Evolutionary conservation across 176 grass and related monocot species (phyloP).

Genomic region (Carex kokanica): DNA sequence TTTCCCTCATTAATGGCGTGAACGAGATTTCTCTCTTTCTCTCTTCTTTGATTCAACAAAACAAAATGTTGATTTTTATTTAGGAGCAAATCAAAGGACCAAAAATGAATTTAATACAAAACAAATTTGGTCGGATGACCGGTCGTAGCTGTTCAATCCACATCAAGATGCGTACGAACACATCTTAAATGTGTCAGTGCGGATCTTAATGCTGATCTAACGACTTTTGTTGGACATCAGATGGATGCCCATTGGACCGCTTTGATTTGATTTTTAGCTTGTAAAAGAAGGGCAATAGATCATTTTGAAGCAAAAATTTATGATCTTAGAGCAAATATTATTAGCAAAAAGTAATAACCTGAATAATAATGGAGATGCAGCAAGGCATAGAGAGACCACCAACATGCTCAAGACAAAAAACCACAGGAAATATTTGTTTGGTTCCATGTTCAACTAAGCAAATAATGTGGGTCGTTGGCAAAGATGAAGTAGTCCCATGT

Average conservation of each 20-base stretch:
- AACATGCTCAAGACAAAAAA: conserved; percentile 15
- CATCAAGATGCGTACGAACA: too few relatives aligned
- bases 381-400: neutral
- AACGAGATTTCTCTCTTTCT: conserved; percentile 1
- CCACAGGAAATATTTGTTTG: neutral
- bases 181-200: too few relatives aligned
- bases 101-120: neutral
- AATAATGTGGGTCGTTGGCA: neutral
- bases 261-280: too few relatives aligned
- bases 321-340: neutral
- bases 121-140: too few relatives aligned
- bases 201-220: too few relatives aligned
- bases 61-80: neutral
- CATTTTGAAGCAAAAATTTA: neutral
- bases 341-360: neutral
- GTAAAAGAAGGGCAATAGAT: neutral
- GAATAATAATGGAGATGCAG: conserved; percentile 5
- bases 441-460: neutral
- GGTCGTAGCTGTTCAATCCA: too few relatives aligned
- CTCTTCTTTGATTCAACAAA: conserved; percentile 12
- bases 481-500: neutral
- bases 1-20: conserved; percentile 11
- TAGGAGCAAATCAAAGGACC: neutral
- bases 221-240: too few relatives aligned
- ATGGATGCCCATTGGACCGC: too few relatives aligned